Evolutionary conservation across 306 rosid species (phyloP), one percentile per base, ranked within the genome.

Genomic region (Rosa lucieae): DNA sequence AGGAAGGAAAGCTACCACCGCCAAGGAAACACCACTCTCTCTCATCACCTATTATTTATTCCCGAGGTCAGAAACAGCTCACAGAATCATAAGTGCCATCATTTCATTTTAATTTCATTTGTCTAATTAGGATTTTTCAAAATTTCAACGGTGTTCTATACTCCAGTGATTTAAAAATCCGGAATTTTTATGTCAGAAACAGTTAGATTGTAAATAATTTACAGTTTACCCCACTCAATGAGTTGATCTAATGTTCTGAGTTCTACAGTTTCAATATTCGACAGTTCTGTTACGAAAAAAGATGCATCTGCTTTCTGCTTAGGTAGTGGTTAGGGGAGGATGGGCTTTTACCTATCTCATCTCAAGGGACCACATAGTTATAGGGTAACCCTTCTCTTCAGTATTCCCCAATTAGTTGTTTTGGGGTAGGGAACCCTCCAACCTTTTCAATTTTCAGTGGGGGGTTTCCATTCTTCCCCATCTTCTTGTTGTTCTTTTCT

Each of bases 1-100:
- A 53, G 21, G 23, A 53, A 32, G n/a, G 46, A 32, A 67, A 49
- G 75, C 77, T 89, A 84, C 93, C 96, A 87, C 92, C 93, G 85
- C 77, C 86, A 77, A 78, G 87, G 90, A 83, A 91, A 83, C 91
- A 89, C 67, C 79, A 56, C 40, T 32, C 44, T 59, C 59, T 73
- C 40, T 56, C 62, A 7, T 32, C 65, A 49, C 70, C 70, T 47
- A 9, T 37, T 18, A 1, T 12, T 26, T 17, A n/a, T 37, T 43
- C 5, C 7, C 5, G 44, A 23, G 35, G 58, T 26, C 61, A 55
- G 66, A 68, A 67, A 6, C 8, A 32, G 32, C 68, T 39, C 69
- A 32, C 8, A 29, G 35, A 32, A 26, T 8, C 40, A 62, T 11
- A 5, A 56, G 46, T 67, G 5, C 14, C 49, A 37, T 14, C 2